These are phyloP conservation scores for Ruellia speciosa DNA, from an alignment of 305 asterid genomes.

Conservation along the genomic window DNA sequence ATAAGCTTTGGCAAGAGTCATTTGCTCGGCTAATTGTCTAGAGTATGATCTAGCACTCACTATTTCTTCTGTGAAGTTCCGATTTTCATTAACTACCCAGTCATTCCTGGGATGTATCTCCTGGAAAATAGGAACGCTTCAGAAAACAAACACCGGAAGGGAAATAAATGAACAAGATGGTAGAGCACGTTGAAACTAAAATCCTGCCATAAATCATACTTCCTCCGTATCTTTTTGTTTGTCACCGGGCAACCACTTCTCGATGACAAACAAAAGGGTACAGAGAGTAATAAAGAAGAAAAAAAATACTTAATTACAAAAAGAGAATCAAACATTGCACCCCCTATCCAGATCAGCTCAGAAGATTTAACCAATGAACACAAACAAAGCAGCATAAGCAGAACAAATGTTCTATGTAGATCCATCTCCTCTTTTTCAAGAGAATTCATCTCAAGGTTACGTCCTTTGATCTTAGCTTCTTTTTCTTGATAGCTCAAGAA, in stretches of 20 bases:
- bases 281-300: too few species aligned
- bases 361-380: too few species aligned
- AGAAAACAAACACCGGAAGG: background rate
- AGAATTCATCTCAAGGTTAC: background rate
- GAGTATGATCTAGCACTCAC: conserved; percentile 37
- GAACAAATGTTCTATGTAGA: background rate
- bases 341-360: too few species aligned
- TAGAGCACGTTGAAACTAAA: background rate
- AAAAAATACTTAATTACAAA: too few species aligned
- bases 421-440: background rate
- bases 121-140: conserved; percentile 32
- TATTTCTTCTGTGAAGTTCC: conserved; percentile 32
- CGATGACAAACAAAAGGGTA: too few species aligned
- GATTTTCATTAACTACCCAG: conserved; percentile 20
- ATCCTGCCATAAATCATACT: too few species aligned
- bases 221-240: too few species aligned
- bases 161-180: background rate
- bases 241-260: too few species aligned
- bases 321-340: too few species aligned
- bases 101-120: conserved; percentile 36
- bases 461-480: background rate
- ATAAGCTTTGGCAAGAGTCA: conserved; percentile 51
- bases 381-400: background rate
- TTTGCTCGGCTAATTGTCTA: conserved; percentile 48
- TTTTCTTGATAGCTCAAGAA: conserved; percentile 1